These are phyloP conservation scores for Filosporella fistucella DNA, from an alignment of 495 filamentous ascomycete genomes.

Conservation along the genomic window DNA sequence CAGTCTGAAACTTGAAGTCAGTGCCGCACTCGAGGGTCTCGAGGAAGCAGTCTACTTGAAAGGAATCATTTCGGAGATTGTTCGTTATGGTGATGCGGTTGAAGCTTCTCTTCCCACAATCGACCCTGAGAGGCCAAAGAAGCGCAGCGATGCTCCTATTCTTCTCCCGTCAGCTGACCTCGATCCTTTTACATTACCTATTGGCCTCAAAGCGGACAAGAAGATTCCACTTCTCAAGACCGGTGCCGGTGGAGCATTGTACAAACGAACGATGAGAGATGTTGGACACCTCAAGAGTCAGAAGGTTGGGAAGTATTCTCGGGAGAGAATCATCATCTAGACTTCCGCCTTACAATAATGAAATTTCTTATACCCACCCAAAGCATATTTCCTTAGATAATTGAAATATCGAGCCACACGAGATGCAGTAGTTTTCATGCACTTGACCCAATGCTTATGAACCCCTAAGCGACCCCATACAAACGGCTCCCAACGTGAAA, in stretches of 20 bases:
- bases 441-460: no score
- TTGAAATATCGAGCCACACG: no score
- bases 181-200: conserved; percentile 43
- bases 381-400: no score
- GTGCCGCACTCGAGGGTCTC: conserved; percentile 69
- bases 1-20: conserved; percentile 68
- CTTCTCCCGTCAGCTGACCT: conserved; percentile 14
- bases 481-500: no score
- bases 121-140: conserved; percentile 14
- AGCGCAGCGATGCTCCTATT: conserved; percentile 20
- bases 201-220: conserved; percentile 68
- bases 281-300: conserved; percentile 67
- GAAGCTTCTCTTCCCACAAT: conserved; percentile 25
- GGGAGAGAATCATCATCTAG: conserved; percentile 64
- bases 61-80: conserved; percentile 63
- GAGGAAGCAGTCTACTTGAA: conserved; percentile 67
- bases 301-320: conserved; percentile 70
- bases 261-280: conserved; percentile 59
- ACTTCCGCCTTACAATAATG: no score
- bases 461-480: no score
- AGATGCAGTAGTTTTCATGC: no score
- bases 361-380: no score
- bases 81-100: conserved; percentile 55
- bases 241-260: conserved; percentile 56
- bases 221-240: conserved; percentile 50